A percentile compares a stretch with the other conserved stretches of the same genome.
phyloP scores from a whole-genome alignment of 2,329 filamentous ascomycete species.

The Basipetospora chlamydospora region DNA sequence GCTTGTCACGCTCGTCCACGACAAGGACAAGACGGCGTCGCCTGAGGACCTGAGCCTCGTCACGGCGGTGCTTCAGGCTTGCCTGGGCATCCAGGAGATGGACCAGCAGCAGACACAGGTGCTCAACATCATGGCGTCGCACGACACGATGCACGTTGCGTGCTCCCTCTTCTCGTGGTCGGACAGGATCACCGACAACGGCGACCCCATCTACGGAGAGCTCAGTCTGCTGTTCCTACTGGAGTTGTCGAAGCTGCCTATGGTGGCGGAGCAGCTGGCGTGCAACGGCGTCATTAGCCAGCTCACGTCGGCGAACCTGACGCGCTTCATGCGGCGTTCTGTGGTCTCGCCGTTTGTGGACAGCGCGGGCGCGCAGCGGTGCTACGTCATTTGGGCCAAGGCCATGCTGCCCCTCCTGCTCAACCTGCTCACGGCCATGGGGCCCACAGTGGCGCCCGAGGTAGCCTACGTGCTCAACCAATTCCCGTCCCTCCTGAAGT shows the following conservation, averaged over 20 bases:
- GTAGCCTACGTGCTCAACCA: slow-evolving; percentile 78
- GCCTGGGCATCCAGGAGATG: slow-evolving; percentile 63
- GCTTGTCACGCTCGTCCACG: slow-evolving; percentile 69
- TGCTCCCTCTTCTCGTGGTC: slow-evolving; percentile 88
- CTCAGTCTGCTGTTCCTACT: slow-evolving; percentile 80
- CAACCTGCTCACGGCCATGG: slow-evolving; percentile 73
- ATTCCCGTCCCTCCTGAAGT: slow-evolving; percentile 64
- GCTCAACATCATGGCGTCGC: slow-evolving; percentile 52
- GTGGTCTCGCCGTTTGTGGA: slow-evolving; percentile 69
- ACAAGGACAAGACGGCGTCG: slow-evolving; percentile 42
- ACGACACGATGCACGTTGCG: slow-evolving; percentile 66
- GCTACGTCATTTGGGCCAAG: slow-evolving; percentile 82
- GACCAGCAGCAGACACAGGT: slow-evolving; percentile 58
- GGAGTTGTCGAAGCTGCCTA: slow-evolving; percentile 67
- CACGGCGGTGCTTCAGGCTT: slow-evolving; percentile 76
- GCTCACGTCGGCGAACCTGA: slow-evolving; percentile 64
- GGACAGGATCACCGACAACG: slow-evolving; percentile 60
- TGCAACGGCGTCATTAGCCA: slow-evolving; percentile 72
- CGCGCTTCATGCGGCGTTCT: slow-evolving; percentile 57
- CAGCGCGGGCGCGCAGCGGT: slow-evolving; percentile 49
- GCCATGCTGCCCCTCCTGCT: slow-evolving; percentile 78
- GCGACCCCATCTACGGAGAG: slow-evolving; percentile 85
- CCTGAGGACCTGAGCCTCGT: slow-evolving; percentile 77
- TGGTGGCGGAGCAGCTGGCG: slow-evolving; percentile 78
- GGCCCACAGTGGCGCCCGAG: slow-evolving; percentile 68